phyloP scores from a whole-genome alignment of 2,329 filamentous ascomycete genomes.

The Cladosporium sp. region DNA sequence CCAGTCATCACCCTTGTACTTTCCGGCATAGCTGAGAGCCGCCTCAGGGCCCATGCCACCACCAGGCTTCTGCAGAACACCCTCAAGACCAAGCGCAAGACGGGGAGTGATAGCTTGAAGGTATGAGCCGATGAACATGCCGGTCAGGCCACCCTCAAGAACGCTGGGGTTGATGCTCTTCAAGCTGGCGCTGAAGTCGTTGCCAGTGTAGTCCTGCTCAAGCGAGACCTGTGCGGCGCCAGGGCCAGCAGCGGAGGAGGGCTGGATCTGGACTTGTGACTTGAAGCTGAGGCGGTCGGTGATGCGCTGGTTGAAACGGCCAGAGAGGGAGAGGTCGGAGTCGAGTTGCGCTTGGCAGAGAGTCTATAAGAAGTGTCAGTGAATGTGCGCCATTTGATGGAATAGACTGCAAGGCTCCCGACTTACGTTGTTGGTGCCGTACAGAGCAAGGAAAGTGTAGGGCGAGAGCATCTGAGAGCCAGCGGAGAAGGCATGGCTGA shows the following conservation, averaged over 20 bases:
- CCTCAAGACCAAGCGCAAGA: constrained; percentile 83
- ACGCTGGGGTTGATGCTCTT: constrained; percentile 95
- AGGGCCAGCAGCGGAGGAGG: constrained; percentile 49
- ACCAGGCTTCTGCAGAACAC: constrained; percentile 85
- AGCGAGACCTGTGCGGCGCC: constrained; percentile 85
- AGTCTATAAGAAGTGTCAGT: constrained; percentile 52
- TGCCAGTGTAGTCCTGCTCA: constrained; percentile 91
- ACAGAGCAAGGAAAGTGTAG: constrained; percentile 91
- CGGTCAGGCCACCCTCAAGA: constrained; percentile 86
- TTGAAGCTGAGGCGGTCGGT: constrained; percentile 75
- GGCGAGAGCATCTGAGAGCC: constrained; percentile 84
- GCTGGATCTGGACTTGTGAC: constrained; percentile 78
- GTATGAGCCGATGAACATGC: constrained; percentile 94
- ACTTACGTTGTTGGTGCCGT: constrained; percentile 81
- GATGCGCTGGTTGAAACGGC: constrained; percentile 93
- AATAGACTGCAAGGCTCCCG: constrained; percentile 11
- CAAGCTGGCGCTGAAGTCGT: constrained; percentile 87
- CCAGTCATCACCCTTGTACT: constrained; percentile 91
- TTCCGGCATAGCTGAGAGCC: constrained; percentile 80
- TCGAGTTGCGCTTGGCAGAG: constrained; percentile 96
- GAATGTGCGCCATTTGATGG: constrained; percentile 17
- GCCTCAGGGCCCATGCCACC: constrained; percentile 86
- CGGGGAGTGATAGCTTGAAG: constrained; percentile 86
- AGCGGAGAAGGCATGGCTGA: constrained; percentile 94
- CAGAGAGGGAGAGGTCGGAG: constrained; percentile 82